Conservation (phyloP, 106 monocot species). For the Hemerocallis citrina region DNA sequence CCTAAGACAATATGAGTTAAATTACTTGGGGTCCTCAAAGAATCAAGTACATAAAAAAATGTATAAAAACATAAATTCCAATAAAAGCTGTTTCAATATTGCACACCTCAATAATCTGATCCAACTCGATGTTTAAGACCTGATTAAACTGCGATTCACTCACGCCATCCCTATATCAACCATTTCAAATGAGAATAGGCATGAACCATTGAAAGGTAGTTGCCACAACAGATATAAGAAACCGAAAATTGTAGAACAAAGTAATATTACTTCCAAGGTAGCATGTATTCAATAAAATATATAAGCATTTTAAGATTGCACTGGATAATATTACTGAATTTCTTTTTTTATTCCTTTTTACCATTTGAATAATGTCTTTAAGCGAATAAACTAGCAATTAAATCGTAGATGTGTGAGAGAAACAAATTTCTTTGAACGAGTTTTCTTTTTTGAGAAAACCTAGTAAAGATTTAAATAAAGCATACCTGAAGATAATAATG, state of each 20-base stretch:
- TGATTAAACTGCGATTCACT: conserved; percentile 94
- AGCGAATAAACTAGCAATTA: too few relatives aligned
- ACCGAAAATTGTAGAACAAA: too few relatives aligned
- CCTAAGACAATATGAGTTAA: too few relatives aligned
- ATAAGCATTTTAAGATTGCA: too few relatives aligned
- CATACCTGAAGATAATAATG: conserved; percentile 84
- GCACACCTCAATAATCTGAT: conserved; percentile 89
- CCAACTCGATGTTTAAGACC: conserved; percentile 85
- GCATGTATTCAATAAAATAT: too few relatives aligned
- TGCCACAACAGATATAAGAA: too few relatives aligned
- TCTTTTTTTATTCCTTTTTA: too few relatives aligned
- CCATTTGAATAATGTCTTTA: too few relatives aligned
- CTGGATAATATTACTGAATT: too few relatives aligned
- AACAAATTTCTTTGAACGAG: neutral
- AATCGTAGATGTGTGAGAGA: too few relatives aligned
- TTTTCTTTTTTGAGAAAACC: neutral
- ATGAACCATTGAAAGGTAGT: too few relatives aligned
- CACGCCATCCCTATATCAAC: conserved; percentile 70
- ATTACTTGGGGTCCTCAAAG: neutral
- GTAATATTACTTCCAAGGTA: too few relatives aligned
- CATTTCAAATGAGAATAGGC: neutral
- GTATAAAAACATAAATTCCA: neutral
- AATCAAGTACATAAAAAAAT: conserved; percentile 7
- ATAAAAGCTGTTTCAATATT: neutral
- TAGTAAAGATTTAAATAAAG: neutral